A percentile compares a stretch with the other conserved stretches of the same genome.
Evolutionary conservation across 306 rosid species (phyloP).

Genomic region (Sphenostylis stenocarpa): DNA sequence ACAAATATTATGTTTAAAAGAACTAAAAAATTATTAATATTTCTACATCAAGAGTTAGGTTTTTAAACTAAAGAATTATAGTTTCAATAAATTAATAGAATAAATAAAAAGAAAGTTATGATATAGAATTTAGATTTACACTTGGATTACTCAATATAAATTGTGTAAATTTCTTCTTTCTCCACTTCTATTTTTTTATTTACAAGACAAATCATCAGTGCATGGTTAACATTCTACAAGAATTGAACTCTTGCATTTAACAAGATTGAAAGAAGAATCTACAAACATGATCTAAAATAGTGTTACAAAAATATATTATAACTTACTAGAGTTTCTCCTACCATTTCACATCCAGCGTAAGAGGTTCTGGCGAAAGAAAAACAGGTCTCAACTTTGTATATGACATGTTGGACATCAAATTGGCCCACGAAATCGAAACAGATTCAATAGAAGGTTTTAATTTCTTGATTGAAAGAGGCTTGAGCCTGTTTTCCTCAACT

Average conservation of each 20-base stretch:
- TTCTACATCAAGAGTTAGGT: too few species aligned
- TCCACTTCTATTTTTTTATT: slow-evolving; percentile 33
- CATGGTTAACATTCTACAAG: slow-evolving; percentile 33
- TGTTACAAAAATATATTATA: slow-evolving; percentile 27
- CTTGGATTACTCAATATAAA: too few species aligned
- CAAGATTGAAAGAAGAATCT: slow-evolving; percentile 32
- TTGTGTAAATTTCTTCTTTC: slow-evolving; percentile 23
- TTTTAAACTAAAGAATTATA: too few species aligned
- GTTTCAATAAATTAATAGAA: too few species aligned
- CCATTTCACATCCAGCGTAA: slow-evolving; percentile 92
- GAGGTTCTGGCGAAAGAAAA: slow-evolving; percentile 77
- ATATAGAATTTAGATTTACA: too few species aligned
- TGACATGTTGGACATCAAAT: slow-evolving; percentile 75
- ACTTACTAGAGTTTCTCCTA: slow-evolving; percentile 48
- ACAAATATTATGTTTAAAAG: too few species aligned
- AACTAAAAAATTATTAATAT: too few species aligned
- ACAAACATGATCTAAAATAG: slow-evolving; percentile 18
- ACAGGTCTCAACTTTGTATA: slow-evolving; percentile 67
- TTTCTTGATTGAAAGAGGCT: slow-evolving; percentile 58
- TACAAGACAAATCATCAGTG: slow-evolving; percentile 45
- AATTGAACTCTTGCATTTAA: slow-evolving; percentile 23
- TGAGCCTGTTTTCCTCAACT: slow-evolving; percentile 55
- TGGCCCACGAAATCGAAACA: slow-evolving; percentile 73
- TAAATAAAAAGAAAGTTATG: too few species aligned
- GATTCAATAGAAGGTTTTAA: slow-evolving; percentile 56